These are phyloP conservation scores for Mycena maculata DNA, from an alignment of 768 basidiomycete species.

Conservation along the genomic window DNA sequence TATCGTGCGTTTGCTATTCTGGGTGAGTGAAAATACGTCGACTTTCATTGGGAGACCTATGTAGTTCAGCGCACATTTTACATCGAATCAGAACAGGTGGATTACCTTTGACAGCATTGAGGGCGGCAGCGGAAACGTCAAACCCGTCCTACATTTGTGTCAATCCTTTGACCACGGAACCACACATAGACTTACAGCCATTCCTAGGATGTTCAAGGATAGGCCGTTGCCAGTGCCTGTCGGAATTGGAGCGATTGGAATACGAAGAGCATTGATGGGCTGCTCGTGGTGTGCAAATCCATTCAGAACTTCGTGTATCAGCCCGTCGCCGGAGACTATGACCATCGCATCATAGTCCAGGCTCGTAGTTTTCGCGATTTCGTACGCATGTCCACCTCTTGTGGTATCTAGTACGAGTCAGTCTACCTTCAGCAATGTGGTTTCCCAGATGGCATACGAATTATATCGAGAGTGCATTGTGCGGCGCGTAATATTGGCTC, in stretches of 20 bases:
- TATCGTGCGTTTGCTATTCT: conserved; percentile 68
- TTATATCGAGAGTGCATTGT: conserved; percentile 69
- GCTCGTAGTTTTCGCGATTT: conserved; percentile 67
- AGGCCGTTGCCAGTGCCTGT: conserved; percentile 86
- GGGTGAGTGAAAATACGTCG: conserved; percentile 83
- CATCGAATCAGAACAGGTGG: not conserved
- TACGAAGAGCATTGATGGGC: conserved; percentile 68
- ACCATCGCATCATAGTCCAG: conserved; percentile 79
- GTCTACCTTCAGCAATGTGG: not conserved
- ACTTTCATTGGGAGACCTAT: conserved; percentile 78
- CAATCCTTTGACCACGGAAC: not conserved
- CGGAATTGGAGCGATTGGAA: conserved; percentile 83
- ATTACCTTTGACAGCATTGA: conserved; percentile 86
- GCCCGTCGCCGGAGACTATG: conserved; percentile 85
- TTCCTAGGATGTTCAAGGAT: conserved; percentile 79
- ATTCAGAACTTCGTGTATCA: conserved; percentile 86
- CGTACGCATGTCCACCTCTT: conserved; percentile 70
- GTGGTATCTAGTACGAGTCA: conserved; percentile 64
- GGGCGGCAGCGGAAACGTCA: conserved; percentile 75
- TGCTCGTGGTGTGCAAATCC: conserved; percentile 78
- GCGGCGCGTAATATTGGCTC: conserved; percentile 81
- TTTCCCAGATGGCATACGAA: conserved; percentile 57
- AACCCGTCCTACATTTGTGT: conserved; percentile 65
- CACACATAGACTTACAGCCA: conserved; percentile 54
- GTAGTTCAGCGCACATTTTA: not conserved